Conservation (phyloP, 768 basidiomycete genomes). For the Calocybe indica region DNA sequence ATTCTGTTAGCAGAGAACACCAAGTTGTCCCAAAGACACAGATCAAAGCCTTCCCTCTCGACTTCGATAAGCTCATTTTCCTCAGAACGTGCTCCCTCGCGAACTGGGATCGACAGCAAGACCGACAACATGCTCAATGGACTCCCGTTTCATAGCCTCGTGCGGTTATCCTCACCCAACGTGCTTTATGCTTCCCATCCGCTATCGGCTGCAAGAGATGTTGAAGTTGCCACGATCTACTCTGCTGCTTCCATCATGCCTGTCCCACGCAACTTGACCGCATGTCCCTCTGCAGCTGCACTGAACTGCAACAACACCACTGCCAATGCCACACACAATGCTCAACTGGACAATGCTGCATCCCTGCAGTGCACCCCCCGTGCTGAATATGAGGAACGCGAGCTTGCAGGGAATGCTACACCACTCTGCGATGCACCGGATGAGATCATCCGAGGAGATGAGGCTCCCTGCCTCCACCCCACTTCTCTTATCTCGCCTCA, state of each 20-base stretch:
- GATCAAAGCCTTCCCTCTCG: slow-evolving; percentile 23
- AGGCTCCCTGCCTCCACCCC: too few species aligned
- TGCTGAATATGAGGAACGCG: slow-evolving; percentile 60
- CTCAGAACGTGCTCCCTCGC: slow-evolving; percentile 22
- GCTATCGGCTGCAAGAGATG: slow-evolving; percentile 48
- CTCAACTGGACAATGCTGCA: slow-evolving; percentile 30
- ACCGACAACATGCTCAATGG: slow-evolving; percentile 52
- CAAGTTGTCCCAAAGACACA: too few species aligned
- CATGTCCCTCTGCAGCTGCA: slow-evolving; percentile 20
- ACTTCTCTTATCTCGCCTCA: too few species aligned
- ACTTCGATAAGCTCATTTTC: slow-evolving; percentile 30
- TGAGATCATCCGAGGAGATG: slow-evolving; percentile 64
- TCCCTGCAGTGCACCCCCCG: slow-evolving; percentile 34
- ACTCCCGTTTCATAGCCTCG: slow-evolving; percentile 66
- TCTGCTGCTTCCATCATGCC: slow-evolving; percentile 78
- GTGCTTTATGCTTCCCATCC: too few species aligned
- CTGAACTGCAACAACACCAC: too few species aligned
- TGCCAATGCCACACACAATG: slow-evolving; percentile 25
- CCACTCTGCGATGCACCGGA: slow-evolving; percentile 54
- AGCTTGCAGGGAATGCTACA: slow-evolving; percentile 75
- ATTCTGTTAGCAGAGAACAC: too few species aligned
- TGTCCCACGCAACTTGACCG: slow-evolving; percentile 48
- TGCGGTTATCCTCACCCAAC: slow-evolving; percentile 64
- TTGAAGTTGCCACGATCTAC: slow-evolving; percentile 81
- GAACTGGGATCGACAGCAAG: too few species aligned